Conservation (phyloP, 176 grass and related monocot species). For the Triticum timopheevii region DNA sequence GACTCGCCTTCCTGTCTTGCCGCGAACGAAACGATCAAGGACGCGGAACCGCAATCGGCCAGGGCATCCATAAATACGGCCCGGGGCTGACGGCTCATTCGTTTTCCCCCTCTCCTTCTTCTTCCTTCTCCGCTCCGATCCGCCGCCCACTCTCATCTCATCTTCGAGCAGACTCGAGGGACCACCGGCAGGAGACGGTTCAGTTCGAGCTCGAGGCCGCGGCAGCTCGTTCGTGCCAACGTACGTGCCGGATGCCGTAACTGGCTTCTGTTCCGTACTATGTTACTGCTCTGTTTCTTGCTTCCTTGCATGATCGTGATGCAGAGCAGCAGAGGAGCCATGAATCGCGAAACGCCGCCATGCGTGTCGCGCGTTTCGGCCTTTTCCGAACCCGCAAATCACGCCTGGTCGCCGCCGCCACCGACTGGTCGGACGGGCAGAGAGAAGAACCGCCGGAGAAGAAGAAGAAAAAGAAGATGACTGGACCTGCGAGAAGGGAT, state of each 20-base stretch:
- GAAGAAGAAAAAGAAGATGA: too few relatives aligned
- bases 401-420: too few relatives aligned
- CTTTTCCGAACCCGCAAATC: too few relatives aligned
- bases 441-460: not conserved
- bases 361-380: too few relatives aligned
- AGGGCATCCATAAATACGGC: not conserved
- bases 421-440: not conserved
- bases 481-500: too few relatives aligned
- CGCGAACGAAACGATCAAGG: not conserved
- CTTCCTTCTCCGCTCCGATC: not conserved
- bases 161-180: not conserved
- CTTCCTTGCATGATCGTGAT: not conserved
- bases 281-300: conserved; percentile 1
- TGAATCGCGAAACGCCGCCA: not conserved
- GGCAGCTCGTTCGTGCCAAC: not conserved
- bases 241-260: not conserved
- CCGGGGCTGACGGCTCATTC: not conserved
- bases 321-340: not conserved
- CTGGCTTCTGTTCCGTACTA: not conserved
- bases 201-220: not conserved
- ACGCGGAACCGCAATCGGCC: not conserved
- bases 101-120: not conserved
- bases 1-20: not conserved
- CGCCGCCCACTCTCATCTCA: not conserved
- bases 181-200: not conserved